A percentile compares a stretch with the other conserved stretches of the same genome.
These are phyloP conservation scores for Coemansia sp. DNA, from an alignment of 192 early-diverging fungal genomes.

Conservation along the genomic window DNA sequence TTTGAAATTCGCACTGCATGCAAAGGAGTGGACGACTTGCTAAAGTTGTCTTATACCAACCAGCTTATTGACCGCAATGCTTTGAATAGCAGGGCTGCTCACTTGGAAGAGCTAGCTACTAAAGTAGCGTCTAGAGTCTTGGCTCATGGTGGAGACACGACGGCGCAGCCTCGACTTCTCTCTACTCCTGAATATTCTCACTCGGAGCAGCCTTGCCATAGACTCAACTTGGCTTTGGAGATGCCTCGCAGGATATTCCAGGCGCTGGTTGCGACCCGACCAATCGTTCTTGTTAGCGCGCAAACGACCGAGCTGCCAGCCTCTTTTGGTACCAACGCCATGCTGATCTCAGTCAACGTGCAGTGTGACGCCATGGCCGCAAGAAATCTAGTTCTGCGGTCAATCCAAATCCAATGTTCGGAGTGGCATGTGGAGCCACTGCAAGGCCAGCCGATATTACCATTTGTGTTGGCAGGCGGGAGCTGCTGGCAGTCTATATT, in stretches of 20 bases:
- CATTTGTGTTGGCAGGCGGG: constrained; percentile 4
- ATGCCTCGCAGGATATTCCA: constrained; percentile 27
- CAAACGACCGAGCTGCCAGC: constrained; percentile 17
- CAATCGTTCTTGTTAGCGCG: constrained; percentile 16
- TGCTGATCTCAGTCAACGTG: constrained; percentile 22
- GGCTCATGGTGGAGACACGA: background rate
- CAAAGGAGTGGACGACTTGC: background rate
- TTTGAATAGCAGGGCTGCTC: constrained; percentile 11
- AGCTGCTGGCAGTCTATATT: constrained; percentile 23
- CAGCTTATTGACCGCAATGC: background rate
- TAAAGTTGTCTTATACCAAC: background rate
- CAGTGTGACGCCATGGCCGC: constrained; percentile 1
- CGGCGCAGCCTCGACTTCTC: background rate
- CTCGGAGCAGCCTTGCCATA: background rate
- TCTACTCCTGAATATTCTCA: background rate
- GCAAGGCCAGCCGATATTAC: constrained; percentile 1
- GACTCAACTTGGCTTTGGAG: background rate
- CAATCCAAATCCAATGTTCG: constrained; percentile 6
- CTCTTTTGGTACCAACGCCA: constrained; percentile 26
- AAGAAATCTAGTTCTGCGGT: background rate
- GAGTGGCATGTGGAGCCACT: constrained; percentile 34
- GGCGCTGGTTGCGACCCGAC: constrained; percentile 23
- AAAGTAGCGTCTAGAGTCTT: constrained; percentile 23
- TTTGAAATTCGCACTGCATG: constrained; percentile 35
- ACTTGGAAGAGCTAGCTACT: constrained; percentile 36